Evolutionary conservation across 2,329 filamentous ascomycete species (phyloP).

Genomic region (Dothistroma septosporum): DNA sequence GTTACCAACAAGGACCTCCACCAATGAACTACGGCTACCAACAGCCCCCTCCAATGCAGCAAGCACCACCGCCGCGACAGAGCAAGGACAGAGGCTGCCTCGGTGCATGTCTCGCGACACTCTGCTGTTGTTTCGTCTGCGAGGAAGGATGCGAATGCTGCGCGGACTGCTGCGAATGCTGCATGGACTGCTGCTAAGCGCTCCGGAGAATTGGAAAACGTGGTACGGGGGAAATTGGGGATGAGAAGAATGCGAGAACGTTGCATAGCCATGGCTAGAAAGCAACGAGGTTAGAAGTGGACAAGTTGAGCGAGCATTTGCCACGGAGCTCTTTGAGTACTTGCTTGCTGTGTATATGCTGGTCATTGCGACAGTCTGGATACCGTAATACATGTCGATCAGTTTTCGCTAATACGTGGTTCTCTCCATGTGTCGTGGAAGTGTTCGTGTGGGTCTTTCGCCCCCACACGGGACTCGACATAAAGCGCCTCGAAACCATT

Average conservation of each 20-base stretch:
- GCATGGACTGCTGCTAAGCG: conserved; percentile 34
- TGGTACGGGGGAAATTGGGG: not conserved
- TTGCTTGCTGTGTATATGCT: conserved; percentile 17
- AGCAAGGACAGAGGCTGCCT: conserved; percentile 51
- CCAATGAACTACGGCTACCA: conserved; percentile 32
- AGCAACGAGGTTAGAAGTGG: not conserved
- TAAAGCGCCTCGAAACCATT: no score
- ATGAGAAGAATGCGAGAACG: not conserved
- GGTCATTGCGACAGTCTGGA: conserved; percentile 17
- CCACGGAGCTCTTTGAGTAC: not conserved
- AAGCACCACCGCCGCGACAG: conserved; percentile 39
- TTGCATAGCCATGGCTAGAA: not conserved
- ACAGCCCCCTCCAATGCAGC: conserved; percentile 42
- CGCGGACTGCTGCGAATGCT: conserved; percentile 57
- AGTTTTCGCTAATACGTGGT: no score
- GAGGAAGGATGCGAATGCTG: conserved; percentile 63
- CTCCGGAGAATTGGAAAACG: not conserved
- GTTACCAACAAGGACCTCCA: conserved; percentile 31
- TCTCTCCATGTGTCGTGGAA: no score
- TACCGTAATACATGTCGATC: conserved; percentile 4
- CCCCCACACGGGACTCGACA: no score
- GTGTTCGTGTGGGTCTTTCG: no score
- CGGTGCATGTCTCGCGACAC: conserved; percentile 49
- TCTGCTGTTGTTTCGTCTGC: conserved; percentile 63
- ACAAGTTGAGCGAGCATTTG: not conserved